These are phyloP conservation scores for Martiniozyma asiatica DNA, from an alignment of 1,139 yeast genomes.

Conservation along the genomic window DNA sequence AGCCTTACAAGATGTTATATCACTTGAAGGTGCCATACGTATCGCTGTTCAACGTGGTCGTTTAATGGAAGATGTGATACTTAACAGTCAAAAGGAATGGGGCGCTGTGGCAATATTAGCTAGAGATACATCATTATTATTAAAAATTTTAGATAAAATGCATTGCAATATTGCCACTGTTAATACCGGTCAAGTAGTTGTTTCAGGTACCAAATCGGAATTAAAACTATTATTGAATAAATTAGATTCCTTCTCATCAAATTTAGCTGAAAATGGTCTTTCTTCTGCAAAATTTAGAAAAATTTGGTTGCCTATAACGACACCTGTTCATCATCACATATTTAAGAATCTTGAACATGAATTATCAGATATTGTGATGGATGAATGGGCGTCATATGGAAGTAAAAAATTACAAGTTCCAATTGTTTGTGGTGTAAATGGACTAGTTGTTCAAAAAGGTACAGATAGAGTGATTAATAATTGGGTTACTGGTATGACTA, in stretches of 20 bases:
- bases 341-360: slow-evolving; percentile 17
- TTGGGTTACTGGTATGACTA: slow-evolving; percentile 19
- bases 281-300: slow-evolving; percentile 17
- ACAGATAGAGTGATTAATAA: slow-evolving; percentile 16
- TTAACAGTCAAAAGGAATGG: slow-evolving; percentile 9
- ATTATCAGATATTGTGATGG: slow-evolving; percentile 9
- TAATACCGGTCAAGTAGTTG: slow-evolving; percentile 24
- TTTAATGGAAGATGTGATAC: slow-evolving; percentile 21
- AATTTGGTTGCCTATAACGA: slow-evolving; percentile 17
- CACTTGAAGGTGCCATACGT: slow-evolving; percentile 17
- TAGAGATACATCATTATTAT: slow-evolving; percentile 14
- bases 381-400: slow-evolving; percentile 4
- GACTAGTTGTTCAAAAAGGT: slow-evolving; percentile 10
- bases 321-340: slow-evolving; percentile 23
- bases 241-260: slow-evolving; percentile 9
- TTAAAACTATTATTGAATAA: slow-evolving; percentile 9
- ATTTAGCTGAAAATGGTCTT: slow-evolving; percentile 9
- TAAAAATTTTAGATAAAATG: slow-evolving; percentile 8
- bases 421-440: slow-evolving; percentile 19
- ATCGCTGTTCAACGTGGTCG: slow-evolving; percentile 21
- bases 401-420: slow-evolving; percentile 13
- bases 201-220: slow-evolving; percentile 18
- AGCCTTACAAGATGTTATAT: slow-evolving; percentile 18
- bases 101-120: slow-evolving; percentile 22
- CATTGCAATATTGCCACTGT: slow-evolving; percentile 20